Conservation (phyloP, 2,329 filamentous ascomycete species). For the Xylariales sp. region DNA sequence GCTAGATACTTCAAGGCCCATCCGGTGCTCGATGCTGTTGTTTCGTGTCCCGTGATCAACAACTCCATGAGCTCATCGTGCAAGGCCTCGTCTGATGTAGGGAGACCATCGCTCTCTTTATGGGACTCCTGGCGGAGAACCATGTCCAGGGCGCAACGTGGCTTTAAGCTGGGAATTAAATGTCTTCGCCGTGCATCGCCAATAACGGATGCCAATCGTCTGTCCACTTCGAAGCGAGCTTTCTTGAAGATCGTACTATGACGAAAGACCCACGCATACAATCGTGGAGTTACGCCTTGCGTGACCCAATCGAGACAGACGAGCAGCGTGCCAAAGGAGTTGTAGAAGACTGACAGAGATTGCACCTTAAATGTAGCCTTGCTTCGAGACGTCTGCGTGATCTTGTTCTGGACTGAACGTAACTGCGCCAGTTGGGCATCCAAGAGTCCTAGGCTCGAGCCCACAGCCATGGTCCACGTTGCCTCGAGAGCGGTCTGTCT, state of each 20-base stretch:
- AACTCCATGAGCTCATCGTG: slow-evolving; percentile 1
- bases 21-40: neutral
- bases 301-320: neutral
- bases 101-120: neutral
- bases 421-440: neutral
- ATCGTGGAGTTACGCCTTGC: neutral
- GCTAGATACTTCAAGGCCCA: neutral
- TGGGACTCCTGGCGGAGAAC: neutral
- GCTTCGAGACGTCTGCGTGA: neutral
- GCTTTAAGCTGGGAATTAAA: neutral
- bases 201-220: neutral
- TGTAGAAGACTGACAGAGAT: neutral
- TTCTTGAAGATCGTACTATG: neutral
- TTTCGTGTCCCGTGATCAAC: neutral
- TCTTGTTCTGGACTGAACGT: neutral
- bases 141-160: neutral
- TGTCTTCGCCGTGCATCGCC: neutral
- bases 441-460: neutral
- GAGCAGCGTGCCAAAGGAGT: neutral
- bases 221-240: neutral
- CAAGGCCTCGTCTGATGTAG: neutral
- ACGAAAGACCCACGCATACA: neutral
- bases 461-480: neutral
- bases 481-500: neutral
- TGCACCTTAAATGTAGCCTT: neutral